Evolutionary conservation across 495 filamentous ascomycete species (phyloP).

Genomic region (Pseudomonodictys pantanalensis): DNA sequence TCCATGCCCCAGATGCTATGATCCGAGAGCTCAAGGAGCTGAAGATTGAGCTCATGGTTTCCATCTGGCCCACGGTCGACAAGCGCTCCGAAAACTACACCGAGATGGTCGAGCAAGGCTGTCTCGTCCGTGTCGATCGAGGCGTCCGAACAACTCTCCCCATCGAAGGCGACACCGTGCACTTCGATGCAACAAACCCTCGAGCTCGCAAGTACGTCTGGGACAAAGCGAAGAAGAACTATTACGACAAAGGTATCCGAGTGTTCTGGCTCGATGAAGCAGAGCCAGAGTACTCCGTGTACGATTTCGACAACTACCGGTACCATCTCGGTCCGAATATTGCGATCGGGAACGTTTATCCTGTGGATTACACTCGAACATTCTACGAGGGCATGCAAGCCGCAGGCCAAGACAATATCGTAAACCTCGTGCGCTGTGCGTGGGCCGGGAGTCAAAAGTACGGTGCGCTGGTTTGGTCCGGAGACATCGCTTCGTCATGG

Average conservation of each 20-base stretch:
- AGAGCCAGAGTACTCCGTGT: conserved; percentile 57
- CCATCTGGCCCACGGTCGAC: conserved; percentile 60
- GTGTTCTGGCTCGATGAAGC: conserved; percentile 63
- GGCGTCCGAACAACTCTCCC: conserved; percentile 53
- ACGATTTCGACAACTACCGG: conserved; percentile 59
- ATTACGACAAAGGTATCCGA: conserved; percentile 56
- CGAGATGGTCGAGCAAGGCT: conserved; percentile 54
- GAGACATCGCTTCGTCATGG: conserved; percentile 59
- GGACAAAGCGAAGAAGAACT: conserved; percentile 53
- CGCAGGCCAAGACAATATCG: conserved; percentile 50
- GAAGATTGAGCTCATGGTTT: conserved; percentile 58
- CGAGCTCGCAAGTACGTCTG: conserved; percentile 53
- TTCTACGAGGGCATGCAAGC: conserved; percentile 57
- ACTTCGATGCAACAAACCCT: conserved; percentile 58
- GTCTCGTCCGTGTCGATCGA: conserved; percentile 54
- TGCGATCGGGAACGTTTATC: conserved; percentile 56
- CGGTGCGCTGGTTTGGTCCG: conserved; percentile 59
- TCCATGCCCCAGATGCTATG: conserved; percentile 44
- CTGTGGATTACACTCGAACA: conserved; percentile 51
- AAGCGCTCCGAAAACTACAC: conserved; percentile 50
- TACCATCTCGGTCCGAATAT: conserved; percentile 55
- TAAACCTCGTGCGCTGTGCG: conserved; percentile 57
- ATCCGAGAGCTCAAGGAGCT: conserved; percentile 52
- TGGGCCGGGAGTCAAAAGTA: conserved; percentile 61
- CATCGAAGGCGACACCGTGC: conserved; percentile 52